Evolutionary conservation across 306 rosid genomes (phyloP).

Genomic region (Rosa rugosa): DNA sequence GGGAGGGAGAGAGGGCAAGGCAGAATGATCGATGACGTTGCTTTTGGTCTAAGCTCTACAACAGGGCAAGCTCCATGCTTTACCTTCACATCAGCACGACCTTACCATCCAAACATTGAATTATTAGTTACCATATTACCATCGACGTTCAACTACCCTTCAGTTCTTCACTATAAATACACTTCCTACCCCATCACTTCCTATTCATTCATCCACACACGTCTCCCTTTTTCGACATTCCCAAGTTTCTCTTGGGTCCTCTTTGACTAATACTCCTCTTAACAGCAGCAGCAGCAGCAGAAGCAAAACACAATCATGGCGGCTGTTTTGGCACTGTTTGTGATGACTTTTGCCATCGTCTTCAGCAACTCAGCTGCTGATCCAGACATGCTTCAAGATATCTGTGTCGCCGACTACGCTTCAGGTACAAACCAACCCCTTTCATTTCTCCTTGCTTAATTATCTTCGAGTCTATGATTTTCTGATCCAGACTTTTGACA

Average conservation of each 20-base stretch:
- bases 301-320: slow-evolving; percentile 35
- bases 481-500: neutral
- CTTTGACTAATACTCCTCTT: neutral
- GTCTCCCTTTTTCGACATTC: neutral
- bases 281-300: neutral
- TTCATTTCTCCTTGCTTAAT: neutral
- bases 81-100: slow-evolving; percentile 18
- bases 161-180: neutral
- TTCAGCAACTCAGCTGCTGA: slow-evolving; percentile 52
- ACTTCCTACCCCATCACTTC: neutral
- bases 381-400: slow-evolving; percentile 82
- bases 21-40: slow-evolving; percentile 18
- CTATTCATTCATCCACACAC: neutral
- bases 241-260: neutral
- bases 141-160: neutral
- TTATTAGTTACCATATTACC: neutral
- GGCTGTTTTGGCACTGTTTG: slow-evolving; percentile 20
- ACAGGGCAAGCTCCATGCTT: slow-evolving; percentile 34
- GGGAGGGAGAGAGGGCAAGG: neutral
- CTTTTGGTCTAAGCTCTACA: slow-evolving; percentile 25
- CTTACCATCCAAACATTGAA: neutral
- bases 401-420: slow-evolving; percentile 76
- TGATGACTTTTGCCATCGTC: slow-evolving; percentile 40
- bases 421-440: slow-evolving; percentile 40
- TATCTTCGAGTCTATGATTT: neutral